Evolutionary conservation across 169 alveolate species (phyloP).

Genomic region (Plasmodium inui): DNA sequence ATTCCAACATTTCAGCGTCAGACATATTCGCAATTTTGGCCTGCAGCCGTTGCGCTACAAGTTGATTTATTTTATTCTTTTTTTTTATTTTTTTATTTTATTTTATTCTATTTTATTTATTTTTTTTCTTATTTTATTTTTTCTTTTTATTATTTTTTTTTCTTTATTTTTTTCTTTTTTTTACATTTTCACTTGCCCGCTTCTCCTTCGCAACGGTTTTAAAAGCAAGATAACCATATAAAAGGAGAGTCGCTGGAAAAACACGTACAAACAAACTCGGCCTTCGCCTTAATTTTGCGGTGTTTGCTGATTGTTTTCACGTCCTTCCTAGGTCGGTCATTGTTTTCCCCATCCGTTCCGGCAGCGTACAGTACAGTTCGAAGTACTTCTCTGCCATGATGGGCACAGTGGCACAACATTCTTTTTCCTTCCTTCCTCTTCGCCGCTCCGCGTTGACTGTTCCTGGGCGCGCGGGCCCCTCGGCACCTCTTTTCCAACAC

Average conservation of each 20-base stretch:
- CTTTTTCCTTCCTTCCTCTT: not conserved
- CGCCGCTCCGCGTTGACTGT: not conserved
- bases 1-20: not conserved
- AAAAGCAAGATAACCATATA: not conserved
- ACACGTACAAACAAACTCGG: not conserved
- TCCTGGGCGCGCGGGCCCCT: not conserved
- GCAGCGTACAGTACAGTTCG: not conserved
- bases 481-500: not conserved
- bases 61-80: not conserved
- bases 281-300: not conserved
- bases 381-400: not conserved
- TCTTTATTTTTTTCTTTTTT: not conserved
- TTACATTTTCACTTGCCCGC: not conserved
- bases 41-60: not conserved
- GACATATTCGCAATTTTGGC: not conserved
- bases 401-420: not conserved
- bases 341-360: not conserved
- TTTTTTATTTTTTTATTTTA: too few species aligned
- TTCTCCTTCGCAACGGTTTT: not conserved
- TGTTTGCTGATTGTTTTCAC: not conserved
- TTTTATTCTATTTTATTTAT: not conserved
- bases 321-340: not conserved
- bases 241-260: not conserved
- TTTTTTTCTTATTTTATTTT: not conserved
- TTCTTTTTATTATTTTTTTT: not conserved